A percentile compares a stretch with the other conserved stretches of the same genome.
Conservation (phyloP, 176 grass and related monocot genomes). For the Zoysia japonica region DNA sequence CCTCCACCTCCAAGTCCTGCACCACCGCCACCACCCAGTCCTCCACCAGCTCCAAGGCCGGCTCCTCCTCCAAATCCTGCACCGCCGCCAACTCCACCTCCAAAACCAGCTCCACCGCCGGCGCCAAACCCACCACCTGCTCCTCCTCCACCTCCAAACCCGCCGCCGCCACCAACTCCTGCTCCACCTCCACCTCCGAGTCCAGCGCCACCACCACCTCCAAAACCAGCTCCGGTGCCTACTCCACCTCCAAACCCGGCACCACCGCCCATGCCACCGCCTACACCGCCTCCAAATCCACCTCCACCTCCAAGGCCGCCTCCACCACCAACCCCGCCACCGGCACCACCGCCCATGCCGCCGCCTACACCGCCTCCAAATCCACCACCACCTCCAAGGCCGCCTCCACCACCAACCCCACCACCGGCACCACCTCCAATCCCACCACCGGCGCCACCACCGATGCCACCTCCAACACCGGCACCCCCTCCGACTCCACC, state of each 20-base stretch:
- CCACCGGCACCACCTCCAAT: slow-evolving; percentile 15
- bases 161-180: background rate
- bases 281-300: slow-evolving; percentile 25
- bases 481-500: background rate
- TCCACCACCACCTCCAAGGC: slow-evolving; percentile 20
- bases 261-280: background rate
- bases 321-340: background rate
- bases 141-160: background rate
- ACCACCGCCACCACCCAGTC: background rate
- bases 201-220: background rate
- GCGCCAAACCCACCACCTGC: background rate
- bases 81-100: slow-evolving; percentile 21
- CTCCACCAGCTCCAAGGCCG: background rate
- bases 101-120: background rate
- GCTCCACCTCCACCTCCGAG: slow-evolving; percentile 4
- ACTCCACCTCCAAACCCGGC: background rate
- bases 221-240: slow-evolving; percentile 1
- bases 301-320: slow-evolving; percentile 11
- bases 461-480: background rate
- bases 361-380: background rate
- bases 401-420: background rate
- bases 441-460: background rate
- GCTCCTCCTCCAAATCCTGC: background rate
- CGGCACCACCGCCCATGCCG: background rate
- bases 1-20: background rate